Conservation (phyloP, 73 alveolate species). For the Paramecium caudatum region DNA sequence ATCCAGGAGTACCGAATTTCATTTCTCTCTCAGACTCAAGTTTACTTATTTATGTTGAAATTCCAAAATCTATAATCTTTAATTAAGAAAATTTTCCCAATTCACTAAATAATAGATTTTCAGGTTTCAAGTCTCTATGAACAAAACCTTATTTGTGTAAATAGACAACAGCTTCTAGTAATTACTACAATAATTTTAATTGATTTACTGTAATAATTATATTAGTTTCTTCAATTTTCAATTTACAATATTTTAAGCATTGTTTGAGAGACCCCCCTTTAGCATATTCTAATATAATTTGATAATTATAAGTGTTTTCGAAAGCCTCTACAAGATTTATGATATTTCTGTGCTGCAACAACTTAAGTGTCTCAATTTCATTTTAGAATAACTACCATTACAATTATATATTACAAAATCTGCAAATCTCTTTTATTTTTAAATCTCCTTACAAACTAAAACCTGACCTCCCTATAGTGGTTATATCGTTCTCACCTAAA, state of each 20-base stretch:
- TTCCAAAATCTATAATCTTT: constrained; percentile 92
- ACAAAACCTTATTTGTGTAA: constrained; percentile 84
- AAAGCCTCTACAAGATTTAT: not conserved
- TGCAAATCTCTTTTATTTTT: not conserved
- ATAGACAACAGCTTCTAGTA: constrained; percentile 85
- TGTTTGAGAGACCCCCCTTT: not conserved
- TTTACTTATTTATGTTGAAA: constrained; percentile 61
- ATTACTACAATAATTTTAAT: constrained; percentile 72
- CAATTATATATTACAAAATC: not conserved
- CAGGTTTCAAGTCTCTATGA: constrained; percentile 96
- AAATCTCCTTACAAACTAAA: not conserved
- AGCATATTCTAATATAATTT: not conserved
- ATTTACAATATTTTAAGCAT: constrained; percentile 23
- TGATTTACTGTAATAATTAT: not conserved
- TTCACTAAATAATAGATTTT: constrained; percentile 85
- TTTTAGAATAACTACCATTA: not conserved
- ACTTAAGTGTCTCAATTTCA: not conserved
- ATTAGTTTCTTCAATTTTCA: not conserved
- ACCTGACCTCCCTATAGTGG: not conserved
- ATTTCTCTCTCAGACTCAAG: not conserved
- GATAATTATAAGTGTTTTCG: not conserved
- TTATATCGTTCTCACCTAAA: not conserved
- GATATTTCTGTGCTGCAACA: not conserved
- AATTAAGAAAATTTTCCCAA: constrained; percentile 79
- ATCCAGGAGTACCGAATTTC: constrained; percentile 86